Evolutionary conservation across 805 yeast genomes (phyloP).

Genomic region (Saturnispora saitoi): DNA sequence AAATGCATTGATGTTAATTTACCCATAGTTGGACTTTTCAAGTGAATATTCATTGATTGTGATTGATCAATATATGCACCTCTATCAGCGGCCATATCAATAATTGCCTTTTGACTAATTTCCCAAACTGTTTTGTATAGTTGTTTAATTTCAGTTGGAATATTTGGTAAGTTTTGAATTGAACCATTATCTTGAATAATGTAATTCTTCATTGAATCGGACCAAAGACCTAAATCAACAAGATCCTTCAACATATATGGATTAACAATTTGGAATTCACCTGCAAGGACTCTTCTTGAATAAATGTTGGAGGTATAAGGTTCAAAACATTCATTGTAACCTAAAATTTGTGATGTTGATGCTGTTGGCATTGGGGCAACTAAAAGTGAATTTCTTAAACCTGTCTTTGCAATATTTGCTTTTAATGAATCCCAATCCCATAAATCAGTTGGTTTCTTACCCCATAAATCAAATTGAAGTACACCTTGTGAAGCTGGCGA

Average conservation of each 20-base stretch:
- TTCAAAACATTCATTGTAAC: constrained; percentile 55
- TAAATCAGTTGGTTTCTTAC: constrained; percentile 48
- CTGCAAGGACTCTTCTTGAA: constrained; percentile 54
- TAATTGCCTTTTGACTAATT: constrained; percentile 48
- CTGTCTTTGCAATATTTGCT: constrained; percentile 38
- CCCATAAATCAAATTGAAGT: constrained; percentile 52
- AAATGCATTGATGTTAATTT: constrained; percentile 97
- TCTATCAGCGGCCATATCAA: constrained; percentile 66
- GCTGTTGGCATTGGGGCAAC: constrained; percentile 65
- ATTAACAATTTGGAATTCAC: constrained; percentile 57
- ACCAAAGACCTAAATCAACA: constrained; percentile 52
- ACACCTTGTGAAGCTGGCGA: constrained; percentile 54
- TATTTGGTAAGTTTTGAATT: constrained; percentile 43
- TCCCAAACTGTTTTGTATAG: constrained; percentile 58
- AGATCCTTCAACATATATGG: constrained; percentile 50
- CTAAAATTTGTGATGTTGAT: constrained; percentile 56
- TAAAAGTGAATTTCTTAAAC: constrained; percentile 49
- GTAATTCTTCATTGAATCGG: constrained; percentile 47
- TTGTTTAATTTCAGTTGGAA: constrained; percentile 46
- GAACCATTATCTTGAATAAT: constrained; percentile 52
- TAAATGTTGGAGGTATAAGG: constrained; percentile 56
- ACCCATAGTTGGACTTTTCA: constrained; percentile 93
- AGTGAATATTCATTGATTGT: constrained; percentile 86
- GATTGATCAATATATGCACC: constrained; percentile 84
- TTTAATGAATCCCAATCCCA: constrained; percentile 53